A percentile compares a stretch with the other conserved stretches of the same genome.
Evolutionary conservation across 2,329 filamentous ascomycete species (phyloP).

Genomic region (Phialemoniopsis sp.): DNA sequence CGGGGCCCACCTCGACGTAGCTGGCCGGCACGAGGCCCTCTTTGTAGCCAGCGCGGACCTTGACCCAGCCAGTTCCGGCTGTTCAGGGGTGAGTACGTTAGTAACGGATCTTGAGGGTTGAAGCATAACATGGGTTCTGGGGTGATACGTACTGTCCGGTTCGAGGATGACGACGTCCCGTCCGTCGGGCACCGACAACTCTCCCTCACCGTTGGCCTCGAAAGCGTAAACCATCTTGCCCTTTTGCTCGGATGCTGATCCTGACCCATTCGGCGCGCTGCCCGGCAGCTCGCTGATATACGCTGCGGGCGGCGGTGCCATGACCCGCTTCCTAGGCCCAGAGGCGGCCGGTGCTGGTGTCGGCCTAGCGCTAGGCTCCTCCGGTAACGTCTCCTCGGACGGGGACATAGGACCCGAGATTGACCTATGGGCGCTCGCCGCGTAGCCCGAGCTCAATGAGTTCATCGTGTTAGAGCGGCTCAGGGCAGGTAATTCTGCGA

Average conservation of each 20-base stretch:
- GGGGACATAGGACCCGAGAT: conserved; percentile 59
- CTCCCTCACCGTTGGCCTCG: conserved; percentile 74
- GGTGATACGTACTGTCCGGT: conserved; percentile 70
- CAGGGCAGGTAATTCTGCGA: conserved; percentile 63
- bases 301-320: conserved; percentile 81
- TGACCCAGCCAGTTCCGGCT: conserved; percentile 93
- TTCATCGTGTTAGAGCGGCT: conserved; percentile 84
- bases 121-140: too few species aligned
- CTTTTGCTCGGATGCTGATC: conserved; percentile 47
- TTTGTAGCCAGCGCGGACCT: conserved; percentile 68
- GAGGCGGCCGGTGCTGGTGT: conserved; percentile 20
- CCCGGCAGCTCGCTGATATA: conserved; percentile 70
- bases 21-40: conserved; percentile 84
- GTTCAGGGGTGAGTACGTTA: conserved; percentile 5
- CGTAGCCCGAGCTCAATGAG: conserved; percentile 84
- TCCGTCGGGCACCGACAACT: conserved; percentile 76
- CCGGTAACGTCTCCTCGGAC: conserved; percentile 44
- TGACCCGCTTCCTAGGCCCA: conserved; percentile 58
- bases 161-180: conserved; percentile 75
- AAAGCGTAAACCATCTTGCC: conserved; percentile 91
- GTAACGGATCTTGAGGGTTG: too few species aligned
- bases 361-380: conserved; percentile 29
- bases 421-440: conserved; percentile 72
- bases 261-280: conserved; percentile 37
- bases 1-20: conserved; percentile 69